Evolutionary conservation across 331 rosid species (phyloP).

Genomic region (Acacia pycnantha): DNA sequence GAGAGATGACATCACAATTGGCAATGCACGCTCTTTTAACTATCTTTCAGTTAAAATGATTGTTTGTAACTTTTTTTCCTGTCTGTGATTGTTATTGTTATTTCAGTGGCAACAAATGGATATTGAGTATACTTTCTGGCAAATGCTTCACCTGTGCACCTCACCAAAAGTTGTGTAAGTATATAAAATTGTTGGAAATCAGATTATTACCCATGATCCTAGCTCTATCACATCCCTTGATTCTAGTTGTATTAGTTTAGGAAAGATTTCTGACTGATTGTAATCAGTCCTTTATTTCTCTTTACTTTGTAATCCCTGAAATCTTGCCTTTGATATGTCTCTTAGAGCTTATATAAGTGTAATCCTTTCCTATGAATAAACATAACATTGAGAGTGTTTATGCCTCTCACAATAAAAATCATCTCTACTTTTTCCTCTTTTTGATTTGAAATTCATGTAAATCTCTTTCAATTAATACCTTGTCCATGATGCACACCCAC

Average conservation of each 20-base stretch:
- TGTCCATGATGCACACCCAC: not conserved
- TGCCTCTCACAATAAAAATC: too few species aligned
- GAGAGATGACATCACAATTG: not conserved
- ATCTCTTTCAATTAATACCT: conserved; percentile 7
- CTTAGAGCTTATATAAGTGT: too few species aligned
- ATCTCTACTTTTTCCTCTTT: conserved; percentile 17
- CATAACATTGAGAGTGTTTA: too few species aligned
- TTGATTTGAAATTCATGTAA: not conserved
- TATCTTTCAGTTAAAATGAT: not conserved
- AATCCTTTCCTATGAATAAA: too few species aligned
- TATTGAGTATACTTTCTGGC: conserved; percentile 96
- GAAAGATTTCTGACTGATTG: too few species aligned
- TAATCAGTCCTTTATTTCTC: too few species aligned
- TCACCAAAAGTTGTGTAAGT: conserved; percentile 99
- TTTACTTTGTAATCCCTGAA: too few species aligned
- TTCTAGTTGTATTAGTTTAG: too few species aligned
- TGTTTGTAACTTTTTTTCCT: conserved; percentile 12
- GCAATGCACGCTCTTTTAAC: not conserved
- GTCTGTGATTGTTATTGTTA: conserved; percentile 30
- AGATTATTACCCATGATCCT: too few species aligned
- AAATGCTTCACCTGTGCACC: conserved; percentile 97
- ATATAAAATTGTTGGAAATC: too few species aligned
- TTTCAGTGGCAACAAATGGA: conserved; percentile 99
- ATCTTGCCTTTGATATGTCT: too few species aligned
- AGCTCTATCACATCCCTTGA: too few species aligned